Base-by-base conservation (phyloP, 495 filamentous ascomycete genomes). In the Penicillium desertorum region DNA sequence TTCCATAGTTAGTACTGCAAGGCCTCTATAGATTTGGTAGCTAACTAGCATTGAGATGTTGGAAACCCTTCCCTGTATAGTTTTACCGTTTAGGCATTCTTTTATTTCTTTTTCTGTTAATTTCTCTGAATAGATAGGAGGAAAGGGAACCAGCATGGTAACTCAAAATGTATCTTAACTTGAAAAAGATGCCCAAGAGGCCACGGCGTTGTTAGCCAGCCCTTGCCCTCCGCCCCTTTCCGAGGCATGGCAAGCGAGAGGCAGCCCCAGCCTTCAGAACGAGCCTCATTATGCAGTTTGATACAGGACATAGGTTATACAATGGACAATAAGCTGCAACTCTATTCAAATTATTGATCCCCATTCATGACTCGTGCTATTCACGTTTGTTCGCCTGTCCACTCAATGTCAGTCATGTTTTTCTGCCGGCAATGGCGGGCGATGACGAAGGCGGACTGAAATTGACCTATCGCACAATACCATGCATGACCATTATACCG, bases 381-480 rank as follows among this genome's bases (percentile, higher is more conserved):
- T 54, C 12, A 54, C 16, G 16, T 20, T 43, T 23, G 27, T 46
- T 34, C 43, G 36, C n/a, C 45, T 45, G 45, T 49, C 32, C 45
- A 48, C 36, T 42, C 51, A 29, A 48, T 51, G 54, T 27, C 22
- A 37, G 36, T 53, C 62, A 52, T 60, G 63, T 44, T 56, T 68
- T 69, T 69, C 64, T 69, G 66, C 66, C 62, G 25, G 64, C 25
- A 36, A 30, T 61, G 49, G 39, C 20, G 46, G 59, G 57, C 64
- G 66, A 69, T 69, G 66, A 69, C 66, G 66, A 67, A 69, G 64
- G 66, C 66, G 66, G 66, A 46, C 53, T n/a, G 27, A 54, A 44
- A 59, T 57, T n/a, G 43, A 27, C 51, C 16, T 37, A 36, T 27
- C 52, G 7, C 44, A 50, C 41, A 43, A 45, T 63, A 54, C 59